Conservation (phyloP, 2,329 filamentous ascomycete genomes). For the Teratosphaeria nubilosa region DNA sequence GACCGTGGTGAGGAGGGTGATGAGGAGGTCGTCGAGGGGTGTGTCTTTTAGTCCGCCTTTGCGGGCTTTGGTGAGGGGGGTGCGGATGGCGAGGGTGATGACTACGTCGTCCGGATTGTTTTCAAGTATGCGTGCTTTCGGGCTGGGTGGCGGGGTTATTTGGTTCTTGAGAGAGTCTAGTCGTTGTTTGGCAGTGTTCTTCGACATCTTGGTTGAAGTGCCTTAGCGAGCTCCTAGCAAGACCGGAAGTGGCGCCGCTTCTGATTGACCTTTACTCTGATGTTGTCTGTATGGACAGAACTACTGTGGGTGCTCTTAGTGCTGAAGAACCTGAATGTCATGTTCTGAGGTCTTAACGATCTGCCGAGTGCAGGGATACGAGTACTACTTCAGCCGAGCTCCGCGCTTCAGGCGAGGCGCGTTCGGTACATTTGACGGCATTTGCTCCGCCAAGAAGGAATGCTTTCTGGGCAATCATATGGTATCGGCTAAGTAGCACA, state of each 20-base stretch:
- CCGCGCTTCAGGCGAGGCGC: background rate
- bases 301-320: too few relatives aligned
- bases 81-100: conserved; percentile 83
- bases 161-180: background rate
- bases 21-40: conserved; percentile 72
- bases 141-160: background rate
- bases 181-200: background rate
- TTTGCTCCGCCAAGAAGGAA: background rate
- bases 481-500: background rate
- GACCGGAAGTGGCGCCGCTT: too few relatives aligned
- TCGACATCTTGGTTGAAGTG: background rate
- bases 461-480: background rate
- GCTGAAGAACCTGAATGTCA: too few relatives aligned
- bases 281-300: too few relatives aligned
- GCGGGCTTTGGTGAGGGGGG: conserved; percentile 72
- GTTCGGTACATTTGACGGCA: background rate
- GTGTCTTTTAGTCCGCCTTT: conserved; percentile 96
- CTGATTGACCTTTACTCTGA: too few relatives aligned
- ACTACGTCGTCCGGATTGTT: conserved; percentile 90
- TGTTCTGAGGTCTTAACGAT: background rate
- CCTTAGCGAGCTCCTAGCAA: background rate
- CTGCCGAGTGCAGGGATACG: background rate
- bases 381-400: background rate
- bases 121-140: background rate
- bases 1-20: conserved; percentile 62